phyloP scores from a whole-genome alignment of 2,329 filamentous ascomycete species.

The Botrytis fabae region DNA sequence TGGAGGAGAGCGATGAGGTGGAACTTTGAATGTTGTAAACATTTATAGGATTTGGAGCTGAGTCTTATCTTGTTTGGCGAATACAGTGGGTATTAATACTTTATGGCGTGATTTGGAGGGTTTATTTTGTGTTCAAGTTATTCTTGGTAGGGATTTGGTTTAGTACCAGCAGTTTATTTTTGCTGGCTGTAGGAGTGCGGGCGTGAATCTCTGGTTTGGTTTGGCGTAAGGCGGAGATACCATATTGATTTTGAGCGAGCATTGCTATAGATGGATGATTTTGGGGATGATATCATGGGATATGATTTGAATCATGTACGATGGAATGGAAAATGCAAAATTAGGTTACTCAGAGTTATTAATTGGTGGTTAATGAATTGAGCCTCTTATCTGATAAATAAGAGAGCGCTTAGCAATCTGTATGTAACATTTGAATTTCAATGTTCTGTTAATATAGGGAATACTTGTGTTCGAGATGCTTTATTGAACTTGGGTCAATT shows the following conservation, averaged over 20 bases:
- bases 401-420: neutral
- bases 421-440: neutral
- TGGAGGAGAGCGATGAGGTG: neutral
- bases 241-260: neutral
- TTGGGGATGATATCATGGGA: slow-evolving; percentile 1
- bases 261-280: neutral
- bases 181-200: neutral
- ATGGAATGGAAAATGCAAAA: neutral
- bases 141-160: neutral
- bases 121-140: neutral
- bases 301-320: neutral
- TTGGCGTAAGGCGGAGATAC: slow-evolving; percentile 12
- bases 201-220: neutral
- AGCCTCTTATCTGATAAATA: neutral
- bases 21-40: neutral
- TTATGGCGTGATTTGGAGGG: neutral
- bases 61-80: neutral
- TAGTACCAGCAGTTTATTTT: neutral
- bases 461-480: neutral
- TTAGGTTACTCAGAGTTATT: neutral
- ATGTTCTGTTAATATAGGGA: neutral
- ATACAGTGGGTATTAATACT: neutral
- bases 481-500: neutral
- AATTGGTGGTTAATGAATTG: neutral
- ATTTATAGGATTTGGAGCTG: neutral